Evolutionary conservation across 164 flowering plant genomes (phyloP).

Genomic region (Kalanchoe fedtschenkoi): DNA sequence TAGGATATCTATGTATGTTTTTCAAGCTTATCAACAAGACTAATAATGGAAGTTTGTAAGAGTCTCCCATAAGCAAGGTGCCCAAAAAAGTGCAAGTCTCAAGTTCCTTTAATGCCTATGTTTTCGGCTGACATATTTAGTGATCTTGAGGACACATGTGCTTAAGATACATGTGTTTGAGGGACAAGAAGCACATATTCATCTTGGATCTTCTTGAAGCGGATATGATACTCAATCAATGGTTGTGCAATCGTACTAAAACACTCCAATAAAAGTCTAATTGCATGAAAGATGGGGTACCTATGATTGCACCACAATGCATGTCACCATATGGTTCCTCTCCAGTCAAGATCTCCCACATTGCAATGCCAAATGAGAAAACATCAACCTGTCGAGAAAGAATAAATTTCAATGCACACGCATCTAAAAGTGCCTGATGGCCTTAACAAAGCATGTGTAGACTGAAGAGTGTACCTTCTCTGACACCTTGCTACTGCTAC

Average conservation of each 20-base stretch:
- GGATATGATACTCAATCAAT: background rate
- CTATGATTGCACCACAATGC: slow-evolving; percentile 75
- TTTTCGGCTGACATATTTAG: too few species aligned
- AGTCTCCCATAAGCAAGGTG: background rate
- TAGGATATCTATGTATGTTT: too few species aligned
- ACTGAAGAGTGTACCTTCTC: slow-evolving; percentile 58
- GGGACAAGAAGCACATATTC: background rate
- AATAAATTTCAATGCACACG: background rate
- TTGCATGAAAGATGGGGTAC: slow-evolving; percentile 19
- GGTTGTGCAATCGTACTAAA: background rate
- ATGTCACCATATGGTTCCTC: slow-evolving; percentile 60
- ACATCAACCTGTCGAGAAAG: slow-evolving; percentile 56
- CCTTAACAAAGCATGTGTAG: background rate
- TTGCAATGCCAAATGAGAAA: slow-evolving; percentile 55
- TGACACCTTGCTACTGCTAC: slow-evolving; percentile 72
- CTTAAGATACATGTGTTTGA: background rate
- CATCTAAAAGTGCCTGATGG: background rate
- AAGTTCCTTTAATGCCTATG: too few species aligned
- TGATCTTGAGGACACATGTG: background rate
- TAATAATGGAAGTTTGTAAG: background rate
- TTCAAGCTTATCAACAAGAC: background rate
- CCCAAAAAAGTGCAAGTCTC: background rate
- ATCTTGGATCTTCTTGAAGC: background rate
- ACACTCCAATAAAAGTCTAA: background rate
- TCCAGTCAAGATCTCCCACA: slow-evolving; percentile 63